phyloP scores from a whole-genome alignment of 768 basidiomycete genomes.

The Mycena epipterygia region DNA sequence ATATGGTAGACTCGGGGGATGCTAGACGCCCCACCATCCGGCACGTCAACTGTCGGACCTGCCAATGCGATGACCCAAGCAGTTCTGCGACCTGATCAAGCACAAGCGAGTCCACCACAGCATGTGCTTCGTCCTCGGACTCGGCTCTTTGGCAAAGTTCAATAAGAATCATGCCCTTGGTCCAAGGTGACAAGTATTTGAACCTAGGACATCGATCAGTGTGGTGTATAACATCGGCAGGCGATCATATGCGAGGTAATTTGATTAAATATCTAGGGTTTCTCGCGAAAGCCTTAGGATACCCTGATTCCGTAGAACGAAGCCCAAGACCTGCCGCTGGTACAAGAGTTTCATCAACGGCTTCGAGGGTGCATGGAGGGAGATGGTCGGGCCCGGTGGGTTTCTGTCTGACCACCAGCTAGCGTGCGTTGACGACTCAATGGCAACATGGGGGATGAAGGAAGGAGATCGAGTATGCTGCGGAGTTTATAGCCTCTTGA shows the following conservation, averaged over 20 bases:
- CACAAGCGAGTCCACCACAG: background rate
- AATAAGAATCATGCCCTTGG: background rate
- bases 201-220: no score
- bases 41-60: no score
- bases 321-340: background rate
- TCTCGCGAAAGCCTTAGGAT: background rate
- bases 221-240: no score
- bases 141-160: background rate
- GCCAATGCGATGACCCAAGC: no score
- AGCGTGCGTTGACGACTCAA: background rate
- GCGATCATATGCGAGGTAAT: background rate
- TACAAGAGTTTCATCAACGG: constrained; percentile 7
- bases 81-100: no score
- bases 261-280: background rate
- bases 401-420: background rate
- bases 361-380: background rate
- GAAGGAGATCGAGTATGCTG: no score
- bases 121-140: background rate
- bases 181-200: background rate
- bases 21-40: no score
- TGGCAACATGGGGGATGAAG: no score
- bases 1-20: no score
- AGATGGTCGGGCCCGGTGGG: background rate
- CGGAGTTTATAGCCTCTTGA: no score
- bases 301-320: background rate